phyloP scores from a whole-genome alignment of 202 grass and related monocot genomes.

The Schoenoplectus tabernaemontani region DNA sequence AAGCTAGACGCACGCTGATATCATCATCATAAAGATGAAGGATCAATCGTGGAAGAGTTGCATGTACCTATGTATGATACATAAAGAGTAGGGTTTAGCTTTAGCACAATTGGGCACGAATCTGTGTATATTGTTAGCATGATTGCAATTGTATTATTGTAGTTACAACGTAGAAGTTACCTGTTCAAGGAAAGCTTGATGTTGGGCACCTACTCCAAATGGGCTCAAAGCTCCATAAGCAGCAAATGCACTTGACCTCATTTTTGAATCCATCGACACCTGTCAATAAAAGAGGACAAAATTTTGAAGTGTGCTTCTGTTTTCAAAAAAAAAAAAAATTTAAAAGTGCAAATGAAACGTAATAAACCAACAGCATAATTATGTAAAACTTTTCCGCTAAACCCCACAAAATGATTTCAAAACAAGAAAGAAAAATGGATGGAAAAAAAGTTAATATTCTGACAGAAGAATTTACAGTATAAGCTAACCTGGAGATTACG shows the following conservation, averaged over 20 bases:
- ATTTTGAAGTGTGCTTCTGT: not conserved
- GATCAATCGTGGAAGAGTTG: conserved; percentile 86
- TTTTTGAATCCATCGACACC: conserved; percentile 90
- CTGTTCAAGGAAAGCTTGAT: conserved; percentile 94
- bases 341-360: too few species aligned
- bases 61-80: conserved; percentile 53
- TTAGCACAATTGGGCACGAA: not conserved
- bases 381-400: conserved; percentile 8
- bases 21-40: conserved; percentile 96
- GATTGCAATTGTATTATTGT: conserved; percentile 19
- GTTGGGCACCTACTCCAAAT: conserved; percentile 76
- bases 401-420: not conserved
- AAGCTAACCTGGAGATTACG: conserved; percentile 84
- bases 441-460: not conserved
- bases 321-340: too few species aligned
- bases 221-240: conserved; percentile 86
- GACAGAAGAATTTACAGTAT: not conserved
- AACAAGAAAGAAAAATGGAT: not conserved
- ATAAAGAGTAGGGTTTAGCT: not conserved
- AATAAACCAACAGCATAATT: conserved; percentile 2
- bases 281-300: conserved; percentile 27
- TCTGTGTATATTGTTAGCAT: not conserved
- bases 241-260: conserved; percentile 95
- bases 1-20: conserved; percentile 26
- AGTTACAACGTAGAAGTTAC: conserved; percentile 29